phyloP scores from a whole-genome alignment of 768 basidiomycete species.

The Pleurotus sapidus region DNA sequence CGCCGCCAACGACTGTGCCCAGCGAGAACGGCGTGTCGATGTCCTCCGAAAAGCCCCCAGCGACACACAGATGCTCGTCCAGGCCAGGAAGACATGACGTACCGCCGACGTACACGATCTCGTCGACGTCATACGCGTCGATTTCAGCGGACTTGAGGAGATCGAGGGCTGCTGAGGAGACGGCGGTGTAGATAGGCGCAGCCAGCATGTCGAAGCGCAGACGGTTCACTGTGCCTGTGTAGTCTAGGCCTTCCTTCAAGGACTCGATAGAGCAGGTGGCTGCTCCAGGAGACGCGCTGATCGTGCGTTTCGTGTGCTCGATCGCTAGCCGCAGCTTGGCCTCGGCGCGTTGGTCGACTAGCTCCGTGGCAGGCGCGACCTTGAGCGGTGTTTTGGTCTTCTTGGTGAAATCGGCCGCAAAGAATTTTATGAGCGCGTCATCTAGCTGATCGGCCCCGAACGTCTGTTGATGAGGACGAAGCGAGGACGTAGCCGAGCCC shows the following conservation, averaged over 20 bases:
- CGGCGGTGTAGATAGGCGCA: constrained; percentile 54
- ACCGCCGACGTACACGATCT: constrained; percentile 80
- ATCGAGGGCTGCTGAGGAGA: constrained; percentile 46
- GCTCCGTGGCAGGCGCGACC: constrained; percentile 55
- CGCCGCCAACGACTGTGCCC: constrained; percentile 69
- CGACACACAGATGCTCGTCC: constrained; percentile 49
- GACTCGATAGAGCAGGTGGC: constrained; percentile 93
- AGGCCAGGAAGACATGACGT: constrained; percentile 73
- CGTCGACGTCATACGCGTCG: constrained; percentile 69
- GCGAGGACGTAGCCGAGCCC: constrained; percentile 71
- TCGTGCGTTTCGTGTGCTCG: constrained; percentile 91
- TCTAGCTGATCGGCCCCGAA: constrained; percentile 78
- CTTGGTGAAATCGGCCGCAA: constrained; percentile 95
- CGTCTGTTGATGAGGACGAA: constrained; percentile 38
- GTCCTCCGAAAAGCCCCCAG: constrained; percentile 56
- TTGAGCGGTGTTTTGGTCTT: constrained; percentile 81
- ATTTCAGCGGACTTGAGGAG: constrained; percentile 51
- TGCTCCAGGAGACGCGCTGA: constrained; percentile 82
- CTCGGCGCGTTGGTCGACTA: constrained; percentile 77
- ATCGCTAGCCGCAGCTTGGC: constrained; percentile 92
- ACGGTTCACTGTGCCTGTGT: constrained; percentile 60
- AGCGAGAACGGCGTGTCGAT: constrained; percentile 63
- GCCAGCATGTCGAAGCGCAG: constrained; percentile 65
- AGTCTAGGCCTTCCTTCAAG: constrained; percentile 91
- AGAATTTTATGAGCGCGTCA: constrained; percentile 82